These are phyloP conservation scores for Pyrenula aspistea DNA, from an alignment of 495 filamentous ascomycete species.

Conservation along the genomic window DNA sequence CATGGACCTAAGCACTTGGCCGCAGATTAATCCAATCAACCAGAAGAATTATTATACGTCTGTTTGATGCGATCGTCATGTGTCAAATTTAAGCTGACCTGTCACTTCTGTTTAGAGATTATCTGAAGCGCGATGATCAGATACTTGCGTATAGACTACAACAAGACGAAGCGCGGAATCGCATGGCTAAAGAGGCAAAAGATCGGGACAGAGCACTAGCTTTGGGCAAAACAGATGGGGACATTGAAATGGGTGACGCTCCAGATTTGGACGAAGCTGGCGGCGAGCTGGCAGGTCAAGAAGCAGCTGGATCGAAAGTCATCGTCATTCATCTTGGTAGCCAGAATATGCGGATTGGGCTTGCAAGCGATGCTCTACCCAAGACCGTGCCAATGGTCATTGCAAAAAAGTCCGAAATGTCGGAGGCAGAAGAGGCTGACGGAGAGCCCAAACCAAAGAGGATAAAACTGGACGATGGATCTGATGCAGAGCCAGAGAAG, in stretches of 20 bases:
- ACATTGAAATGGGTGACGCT: constrained; percentile 52
- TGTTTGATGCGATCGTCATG: constrained; percentile 17
- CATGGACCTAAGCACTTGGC: constrained; percentile 90
- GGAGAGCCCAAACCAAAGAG: constrained; percentile 76
- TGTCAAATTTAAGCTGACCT: constrained; percentile 6
- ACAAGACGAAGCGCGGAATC: constrained; percentile 66
- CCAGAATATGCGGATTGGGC: constrained; percentile 84
- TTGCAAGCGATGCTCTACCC: constrained; percentile 87
- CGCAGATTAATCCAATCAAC: constrained; percentile 82
- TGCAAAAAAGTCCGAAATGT: constrained; percentile 59
- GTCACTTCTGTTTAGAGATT: constrained; percentile 50
- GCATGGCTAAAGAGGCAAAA: constrained; percentile 70
- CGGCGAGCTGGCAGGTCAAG: constrained; percentile 42
- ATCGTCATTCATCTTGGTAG: constrained; percentile 98
- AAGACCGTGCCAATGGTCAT: constrained; percentile 91
- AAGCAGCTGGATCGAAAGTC: constrained; percentile 72
- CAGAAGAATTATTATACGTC: constrained; percentile 99
- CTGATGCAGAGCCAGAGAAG: constrained; percentile 49
- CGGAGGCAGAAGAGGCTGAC: constrained; percentile 70
- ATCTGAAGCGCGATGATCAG: constrained; percentile 96
- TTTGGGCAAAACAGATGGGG: constrained; percentile 46
- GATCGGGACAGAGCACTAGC: constrained; percentile 78
- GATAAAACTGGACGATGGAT: constrained; percentile 57
- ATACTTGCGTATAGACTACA: constrained; percentile 78
- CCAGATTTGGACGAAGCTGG: constrained; percentile 35